Evolutionary conservation across 805 yeast genomes (phyloP), one percentile per base, ranked within the genome.

Genomic region (Zygotorulaspora sp.): DNA sequence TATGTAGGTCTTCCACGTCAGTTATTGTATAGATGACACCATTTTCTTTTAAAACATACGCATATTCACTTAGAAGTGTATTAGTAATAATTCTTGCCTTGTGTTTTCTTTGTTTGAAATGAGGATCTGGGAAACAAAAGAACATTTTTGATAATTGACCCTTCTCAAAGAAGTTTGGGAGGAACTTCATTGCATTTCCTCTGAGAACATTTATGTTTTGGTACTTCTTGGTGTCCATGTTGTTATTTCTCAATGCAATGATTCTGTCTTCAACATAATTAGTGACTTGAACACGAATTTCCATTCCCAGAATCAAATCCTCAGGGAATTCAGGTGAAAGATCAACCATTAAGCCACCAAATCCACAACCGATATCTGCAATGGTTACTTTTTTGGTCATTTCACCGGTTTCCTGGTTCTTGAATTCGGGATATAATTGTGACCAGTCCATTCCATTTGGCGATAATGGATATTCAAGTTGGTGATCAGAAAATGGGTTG

Each of bases 111-210:
- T 87, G 95, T 61, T 92, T 92, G 71, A 92, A 92, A 63, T 92
- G 98, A 6, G 98, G 98, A 63, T 92, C 98, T n/a, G 98, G 98
- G 74, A 92, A 92, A 62, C 98, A 92, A 68, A 92, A 92, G 67
- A 92, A 92, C 75, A 92, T 85, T 69, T 90, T 92, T 22, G 81
- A 77, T 35, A 89, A 67, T 59, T 88, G 97, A 5, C 79, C 78
- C 61, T 82, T 82, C 41, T 72, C 68, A 66, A 92, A 92, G 62
- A 92, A 92, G 61, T 92, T 92, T 15, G 98, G 97, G 45, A 88
- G 66, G 57, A 92, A 92, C 63, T 92, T 92, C 98, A 92, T 92
- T 23, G 97, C 92, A 58, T 92, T 92, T 13, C 94, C 97, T 60
- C 98, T 74, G 36, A 92, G 66, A 3, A 92, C 97, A 18, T 86